Base-by-base conservation (phyloP, 768 basidiomycete genomes). In the Suillus plorans region DNA sequence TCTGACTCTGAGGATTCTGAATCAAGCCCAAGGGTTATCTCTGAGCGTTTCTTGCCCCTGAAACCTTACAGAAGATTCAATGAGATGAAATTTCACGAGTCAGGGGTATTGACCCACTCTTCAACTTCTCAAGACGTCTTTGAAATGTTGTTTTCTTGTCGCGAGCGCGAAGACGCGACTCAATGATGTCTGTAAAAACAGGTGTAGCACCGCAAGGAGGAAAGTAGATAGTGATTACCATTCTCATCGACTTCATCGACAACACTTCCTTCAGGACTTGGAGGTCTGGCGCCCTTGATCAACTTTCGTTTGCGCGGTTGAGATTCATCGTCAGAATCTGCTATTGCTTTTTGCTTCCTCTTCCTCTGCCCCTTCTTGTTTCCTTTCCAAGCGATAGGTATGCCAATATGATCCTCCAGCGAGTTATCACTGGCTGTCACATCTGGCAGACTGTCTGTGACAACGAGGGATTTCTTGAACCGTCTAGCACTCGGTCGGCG, bases 81-180 rank as follows among this genome's bases (percentile, higher is more conserved):
- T 47, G 31, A n/a, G 34, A 34, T 57, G 47, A 64, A 25, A 70
- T 36, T 63, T 60, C 52, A 57, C 41, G n/a, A 39, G 8, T 22
- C 25, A 5, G 18, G 20, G 56, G 53, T 22, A 49, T 22, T n/a
- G 16, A 36, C 64, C 39, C 34, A 94, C 91, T 80, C 76, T 85
- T 90, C 60, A 92, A 69, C 66, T 81, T 87, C 66, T 90, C 87
- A 16, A 93, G 73, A 65, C 84, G 89, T 71, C 80, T 82, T 67
- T 87, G 89, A 72, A 85, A 93, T 6, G 74, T 66, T 16, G 87
- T 83, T 73, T 82, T 80, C 74, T 85, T 91, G 64, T 80, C 78
- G 37, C 90, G 84, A 34, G 77, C 73, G 42, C 92, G 87, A 37
- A 94, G 74, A 52, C 92, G 87, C 8, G 77, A 78, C 31, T 87